Evolutionary conservation across 768 basidiomycete genomes (phyloP).

Genomic region (Lactarius indigo): DNA sequence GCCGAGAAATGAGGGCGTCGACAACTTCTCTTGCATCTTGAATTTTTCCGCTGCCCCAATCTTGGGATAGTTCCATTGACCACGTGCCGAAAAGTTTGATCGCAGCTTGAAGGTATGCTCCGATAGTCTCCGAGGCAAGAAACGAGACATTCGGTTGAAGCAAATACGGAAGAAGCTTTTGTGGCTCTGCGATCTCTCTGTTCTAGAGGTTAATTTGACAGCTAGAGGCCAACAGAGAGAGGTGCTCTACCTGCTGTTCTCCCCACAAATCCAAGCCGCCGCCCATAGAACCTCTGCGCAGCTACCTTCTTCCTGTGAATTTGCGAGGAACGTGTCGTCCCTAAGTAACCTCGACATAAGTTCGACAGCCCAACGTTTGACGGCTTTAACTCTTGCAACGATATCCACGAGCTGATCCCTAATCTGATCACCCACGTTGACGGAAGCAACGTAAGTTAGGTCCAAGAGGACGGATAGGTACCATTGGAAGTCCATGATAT

Average conservation of each 20-base stretch:
- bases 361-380: slow-evolving; percentile 75
- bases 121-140: slow-evolving; percentile 60
- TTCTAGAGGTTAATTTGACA: neutral
- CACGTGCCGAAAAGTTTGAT: slow-evolving; percentile 87
- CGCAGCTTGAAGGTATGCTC: slow-evolving; percentile 78
- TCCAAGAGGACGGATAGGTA: slow-evolving; percentile 93
- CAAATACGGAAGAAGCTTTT: slow-evolving; percentile 67
- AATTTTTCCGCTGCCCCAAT: slow-evolving; percentile 74
- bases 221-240: neutral
- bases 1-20: slow-evolving; percentile 54
- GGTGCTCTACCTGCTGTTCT: slow-evolving; percentile 70
- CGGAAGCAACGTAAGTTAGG: slow-evolving; percentile 81
- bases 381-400: slow-evolving; percentile 72
- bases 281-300: slow-evolving; percentile 89
- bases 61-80: slow-evolving; percentile 68
- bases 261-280: slow-evolving; percentile 95
- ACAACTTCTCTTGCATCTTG: slow-evolving; percentile 62
- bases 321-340: slow-evolving; percentile 71
- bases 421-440: slow-evolving; percentile 72
- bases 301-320: slow-evolving; percentile 63
- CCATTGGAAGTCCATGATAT: slow-evolving; percentile 95
- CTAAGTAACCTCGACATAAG: slow-evolving; percentile 78
- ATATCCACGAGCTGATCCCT: slow-evolving; percentile 86
- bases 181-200: slow-evolving; percentile 78
- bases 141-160: slow-evolving; percentile 55